Evolutionary conservation across 495 filamentous ascomycete genomes (phyloP).

Genomic region (Aspergillus campestris): DNA sequence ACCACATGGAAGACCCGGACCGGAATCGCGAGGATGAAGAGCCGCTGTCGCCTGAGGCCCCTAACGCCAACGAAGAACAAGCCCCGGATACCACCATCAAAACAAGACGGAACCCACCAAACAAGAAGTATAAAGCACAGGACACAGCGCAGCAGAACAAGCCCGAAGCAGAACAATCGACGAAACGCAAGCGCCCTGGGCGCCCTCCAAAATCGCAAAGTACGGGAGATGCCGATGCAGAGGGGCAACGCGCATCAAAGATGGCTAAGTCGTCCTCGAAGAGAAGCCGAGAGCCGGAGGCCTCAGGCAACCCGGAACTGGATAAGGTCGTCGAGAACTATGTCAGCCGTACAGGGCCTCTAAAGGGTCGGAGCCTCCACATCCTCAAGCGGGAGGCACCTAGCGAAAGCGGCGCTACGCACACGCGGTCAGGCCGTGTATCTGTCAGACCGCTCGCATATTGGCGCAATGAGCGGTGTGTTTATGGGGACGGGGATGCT

Average conservation of each 20-base stretch:
- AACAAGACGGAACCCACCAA: conserved; percentile 6
- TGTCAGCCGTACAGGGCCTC: conserved; percentile 34
- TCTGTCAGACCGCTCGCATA: conserved; percentile 69
- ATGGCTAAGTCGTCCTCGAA: conserved; percentile 22
- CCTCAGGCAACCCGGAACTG: conserved; percentile 24
- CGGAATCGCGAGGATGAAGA: conserved; percentile 50
- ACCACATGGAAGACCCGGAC: conserved; percentile 42
- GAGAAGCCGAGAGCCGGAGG: conserved; percentile 4
- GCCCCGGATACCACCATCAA: conserved; percentile 1
- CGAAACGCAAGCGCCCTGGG: conserved; percentile 23
- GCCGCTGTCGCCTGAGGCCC: conserved; percentile 12
- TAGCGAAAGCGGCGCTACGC: conserved; percentile 35
- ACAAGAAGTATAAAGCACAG: conserved; percentile 8
- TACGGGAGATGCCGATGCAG: conserved; percentile 13
- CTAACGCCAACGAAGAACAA: conserved; percentile 6
- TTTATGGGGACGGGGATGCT: conserved; percentile 54
- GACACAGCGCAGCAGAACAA: conserved; percentile 7
- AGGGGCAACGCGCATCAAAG: conserved; percentile 26
- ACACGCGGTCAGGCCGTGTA: conserved; percentile 48
- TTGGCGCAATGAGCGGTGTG: conserved; percentile 76
- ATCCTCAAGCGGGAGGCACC: conserved; percentile 64
- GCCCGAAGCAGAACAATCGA: conserved; percentile 5
- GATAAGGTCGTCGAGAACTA: conserved; percentile 36
- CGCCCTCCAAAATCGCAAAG: conserved; percentile 24
- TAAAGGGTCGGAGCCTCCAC: conserved; percentile 53